Percentiles rank a stretch among this genome's conserved stretches.
These are phyloP conservation scores for Hypoxylon sp. DNA, from an alignment of 2,329 filamentous ascomycete species.

Conservation along the genomic window DNA sequence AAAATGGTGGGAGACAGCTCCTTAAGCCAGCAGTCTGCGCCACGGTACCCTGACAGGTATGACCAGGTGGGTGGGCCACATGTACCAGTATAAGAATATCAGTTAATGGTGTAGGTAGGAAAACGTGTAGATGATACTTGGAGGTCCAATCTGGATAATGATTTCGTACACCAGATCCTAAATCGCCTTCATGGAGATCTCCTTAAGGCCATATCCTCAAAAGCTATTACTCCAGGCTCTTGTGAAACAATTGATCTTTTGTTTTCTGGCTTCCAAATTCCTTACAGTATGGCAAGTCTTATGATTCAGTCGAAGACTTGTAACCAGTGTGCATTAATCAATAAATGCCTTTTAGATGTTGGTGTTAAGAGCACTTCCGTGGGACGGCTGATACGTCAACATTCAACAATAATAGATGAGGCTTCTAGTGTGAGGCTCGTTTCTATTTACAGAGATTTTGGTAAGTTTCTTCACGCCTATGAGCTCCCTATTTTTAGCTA, in stretches of 20 bases:
- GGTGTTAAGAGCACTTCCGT: not conserved
- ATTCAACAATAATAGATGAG: slow-evolving; percentile 6
- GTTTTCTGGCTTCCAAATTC: not conserved
- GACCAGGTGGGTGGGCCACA: not conserved
- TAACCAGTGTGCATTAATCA: slow-evolving; percentile 13
- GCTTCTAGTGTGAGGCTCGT: slow-evolving; percentile 3
- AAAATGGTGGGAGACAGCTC: not conserved
- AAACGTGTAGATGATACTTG: slow-evolving; percentile 19
- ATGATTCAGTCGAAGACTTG: slow-evolving; percentile 5
- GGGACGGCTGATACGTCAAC: not conserved
- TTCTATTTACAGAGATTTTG: slow-evolving; percentile 21
- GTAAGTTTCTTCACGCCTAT: not conserved
- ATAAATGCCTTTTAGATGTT: not conserved
- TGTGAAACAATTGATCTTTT: slow-evolving; percentile 6
- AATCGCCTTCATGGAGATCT: slow-evolving; percentile 1
- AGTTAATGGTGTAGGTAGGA: not conserved
- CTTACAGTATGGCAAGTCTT: slow-evolving; percentile 2
- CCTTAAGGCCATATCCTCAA: not conserved
- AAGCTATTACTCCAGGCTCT: slow-evolving; percentile 4
- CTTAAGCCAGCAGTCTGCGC: not conserved
- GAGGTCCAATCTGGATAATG: slow-evolving; percentile 16
- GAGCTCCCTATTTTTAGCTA: not conserved
- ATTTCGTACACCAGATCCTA: slow-evolving; percentile 10
- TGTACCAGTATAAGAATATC: not conserved
- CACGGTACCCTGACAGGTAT: not conserved